Evolutionary conservation across 192 early-diverging fungal genomes (phyloP), one percentile per base, ranked within the genome.

Genomic region (Phlyctochytrium arcticum): DNA sequence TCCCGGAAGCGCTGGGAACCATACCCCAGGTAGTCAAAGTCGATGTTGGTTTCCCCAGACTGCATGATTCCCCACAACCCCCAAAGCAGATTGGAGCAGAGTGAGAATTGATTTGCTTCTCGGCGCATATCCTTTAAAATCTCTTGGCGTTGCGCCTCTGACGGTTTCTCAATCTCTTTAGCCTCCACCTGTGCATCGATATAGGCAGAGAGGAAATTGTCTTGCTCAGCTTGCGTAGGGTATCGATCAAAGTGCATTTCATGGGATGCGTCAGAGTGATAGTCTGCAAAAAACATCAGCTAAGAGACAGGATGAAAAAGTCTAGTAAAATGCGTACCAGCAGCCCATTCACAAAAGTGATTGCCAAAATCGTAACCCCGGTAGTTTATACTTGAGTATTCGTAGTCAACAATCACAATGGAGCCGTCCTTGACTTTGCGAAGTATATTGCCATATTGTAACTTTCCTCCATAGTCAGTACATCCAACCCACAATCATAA

Each of bases 301-400:
- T 15, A 17, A 34, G 33, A 35, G 33, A 34, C 15, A 1, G 17
- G 12, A 57, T 57, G 47, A 57, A 65, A 47, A 57, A 12, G 19
- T 10, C 3, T 19, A 36, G 53, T 31, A 31, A 12, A 1, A 54
- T 30, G 36, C 39, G 50, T 54, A 34, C 46, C 65, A 53, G 73
- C 90, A 17, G 85, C 89, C 72, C 83, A 92, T 64, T 96, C 93
- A 68, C 88, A 88, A 63, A 96, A 96, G 69, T 94, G 92, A 62
- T 96, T 96, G 37, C 82, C 91, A 57, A 96, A 89, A 67, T 96
- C 93, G 72, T 93, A 96, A 3, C 86, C 92, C 32, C 91, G 85
- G 72, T 84, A 90, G 33, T 84, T 86, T 73, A 89, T 89, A n/a
- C 76, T 80, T 4, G 86, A 90, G 67, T 95, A 95, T 54, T 95